These are phyloP conservation scores for Blumeria graminis DNA, from an alignment of 2,329 filamentous ascomycete species.

Conservation along the genomic window DNA sequence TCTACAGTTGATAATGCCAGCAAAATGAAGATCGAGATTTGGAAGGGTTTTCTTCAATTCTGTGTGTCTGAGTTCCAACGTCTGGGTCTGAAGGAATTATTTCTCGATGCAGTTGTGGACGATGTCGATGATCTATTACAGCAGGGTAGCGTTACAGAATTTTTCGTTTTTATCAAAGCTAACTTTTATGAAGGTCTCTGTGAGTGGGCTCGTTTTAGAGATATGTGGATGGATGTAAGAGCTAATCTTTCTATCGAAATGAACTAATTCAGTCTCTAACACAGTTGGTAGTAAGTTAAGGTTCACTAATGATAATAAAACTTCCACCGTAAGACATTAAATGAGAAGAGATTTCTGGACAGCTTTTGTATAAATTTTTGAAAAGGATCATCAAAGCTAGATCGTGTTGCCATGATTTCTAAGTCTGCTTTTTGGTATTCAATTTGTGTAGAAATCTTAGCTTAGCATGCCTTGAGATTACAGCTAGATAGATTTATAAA, in stretches of 20 bases:
- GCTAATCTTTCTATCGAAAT: neutral
- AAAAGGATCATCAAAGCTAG: too few relatives aligned
- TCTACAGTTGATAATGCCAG: constrained; percentile 3
- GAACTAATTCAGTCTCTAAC: too few relatives aligned
- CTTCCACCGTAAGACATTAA: too few relatives aligned
- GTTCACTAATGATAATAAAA: too few relatives aligned
- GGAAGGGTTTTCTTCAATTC: constrained; percentile 27
- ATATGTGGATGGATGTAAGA: constrained; percentile 23
- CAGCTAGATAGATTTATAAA: too few relatives aligned
- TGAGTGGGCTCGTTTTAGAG: constrained; percentile 32
- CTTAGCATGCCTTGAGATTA: too few relatives aligned
- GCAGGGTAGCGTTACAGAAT: constrained; percentile 21
- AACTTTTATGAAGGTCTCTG: constrained; percentile 22
- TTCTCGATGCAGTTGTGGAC: constrained; percentile 29
- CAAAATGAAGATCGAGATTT: constrained; percentile 20
- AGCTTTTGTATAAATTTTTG: too few relatives aligned
- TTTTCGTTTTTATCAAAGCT: constrained; percentile 1
- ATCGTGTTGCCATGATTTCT: too few relatives aligned
- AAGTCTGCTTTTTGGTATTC: too few relatives aligned
- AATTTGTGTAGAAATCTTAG: too few relatives aligned
- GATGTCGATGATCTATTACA: constrained; percentile 25
- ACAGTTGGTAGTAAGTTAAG: too few relatives aligned
- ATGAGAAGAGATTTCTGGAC: too few relatives aligned
- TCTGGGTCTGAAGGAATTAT: constrained; percentile 28
- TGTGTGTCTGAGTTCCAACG: constrained; percentile 24